These are phyloP conservation scores for Coemansia sp. DNA, from an alignment of 192 early-diverging fungal genomes.

Conservation along the genomic window DNA sequence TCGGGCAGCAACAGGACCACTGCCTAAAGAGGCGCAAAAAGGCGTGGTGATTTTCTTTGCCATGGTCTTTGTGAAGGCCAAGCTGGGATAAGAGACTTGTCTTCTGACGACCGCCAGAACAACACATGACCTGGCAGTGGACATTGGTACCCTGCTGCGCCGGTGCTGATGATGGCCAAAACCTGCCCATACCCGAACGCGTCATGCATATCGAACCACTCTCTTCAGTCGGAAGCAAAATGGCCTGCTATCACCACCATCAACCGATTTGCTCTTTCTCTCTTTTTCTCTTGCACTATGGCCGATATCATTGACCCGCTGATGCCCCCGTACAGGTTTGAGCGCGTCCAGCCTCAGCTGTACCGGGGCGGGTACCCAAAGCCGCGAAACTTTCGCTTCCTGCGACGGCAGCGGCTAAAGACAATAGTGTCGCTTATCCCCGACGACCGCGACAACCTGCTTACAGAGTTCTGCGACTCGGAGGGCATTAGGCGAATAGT, in stretches of 20 bases:
- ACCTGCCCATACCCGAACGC: too few species aligned
- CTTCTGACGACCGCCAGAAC: too few species aligned
- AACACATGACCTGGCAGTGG: too few species aligned
- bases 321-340: conserved; percentile 80
- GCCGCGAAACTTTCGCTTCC: conserved; percentile 81
- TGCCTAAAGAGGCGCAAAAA: too few species aligned
- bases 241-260: background rate
- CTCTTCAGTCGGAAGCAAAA: background rate
- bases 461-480: conserved; percentile 65
- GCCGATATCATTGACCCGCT: conserved; percentile 48
- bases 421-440: conserved; percentile 91
- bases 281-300: conserved; percentile 5
- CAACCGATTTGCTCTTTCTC: background rate
- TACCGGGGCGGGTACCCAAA: conserved; percentile 92
- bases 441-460: conserved; percentile 62
- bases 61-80: too few species aligned
- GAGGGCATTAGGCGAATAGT: conserved; percentile 70
- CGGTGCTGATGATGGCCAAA: too few species aligned
- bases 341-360: conserved; percentile 79
- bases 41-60: too few species aligned
- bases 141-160: too few species aligned
- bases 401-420: conserved; percentile 65
- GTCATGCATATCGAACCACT: too few species aligned
- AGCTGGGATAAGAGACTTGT: too few species aligned
- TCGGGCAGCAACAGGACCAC: too few species aligned